Percentiles rank a stretch among this genome's conserved stretches.
Conservation (phyloP, 352 stramenopile species). For the Globisporangium middletonii region DNA sequence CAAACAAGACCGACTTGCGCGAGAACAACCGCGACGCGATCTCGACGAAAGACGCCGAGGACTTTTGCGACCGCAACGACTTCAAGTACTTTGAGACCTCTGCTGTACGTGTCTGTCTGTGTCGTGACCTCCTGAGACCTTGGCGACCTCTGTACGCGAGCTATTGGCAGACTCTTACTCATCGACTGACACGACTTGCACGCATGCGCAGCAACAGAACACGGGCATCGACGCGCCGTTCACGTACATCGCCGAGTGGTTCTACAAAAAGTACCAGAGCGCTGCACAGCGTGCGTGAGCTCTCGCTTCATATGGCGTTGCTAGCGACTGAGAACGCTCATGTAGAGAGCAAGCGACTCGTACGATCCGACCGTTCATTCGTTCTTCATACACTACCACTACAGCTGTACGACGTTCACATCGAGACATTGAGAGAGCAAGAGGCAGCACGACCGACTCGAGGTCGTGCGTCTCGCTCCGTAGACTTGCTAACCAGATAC, state of each 20-base stretch:
- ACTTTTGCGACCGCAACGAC: constrained; percentile 66
- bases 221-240: constrained; percentile 69
- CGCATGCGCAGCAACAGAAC: constrained; percentile 54
- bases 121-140: too few species aligned
- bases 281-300: constrained; percentile 43
- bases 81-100: constrained; percentile 84
- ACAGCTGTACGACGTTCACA: too few species aligned
- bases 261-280: constrained; percentile 81
- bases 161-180: too few species aligned
- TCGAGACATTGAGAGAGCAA: too few species aligned
- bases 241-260: constrained; percentile 74
- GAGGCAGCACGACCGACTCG: too few species aligned
- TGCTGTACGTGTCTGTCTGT: constrained; percentile 24
- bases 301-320: too few species aligned
- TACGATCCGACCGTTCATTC: too few species aligned
- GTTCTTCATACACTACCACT: too few species aligned
- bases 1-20: constrained; percentile 74
- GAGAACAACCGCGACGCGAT: constrained; percentile 76
- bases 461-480: too few species aligned
- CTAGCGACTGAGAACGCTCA: neutral
- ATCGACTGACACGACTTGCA: neutral
- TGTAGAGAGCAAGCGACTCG: neutral
- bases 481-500: neutral
- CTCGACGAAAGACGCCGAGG: constrained; percentile 57
- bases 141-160: too few species aligned